Evolutionary conservation across 176 grass and related monocot species (phyloP), one percentile per base, ranked within the genome.

Genomic region (Zizania latifolia): DNA sequence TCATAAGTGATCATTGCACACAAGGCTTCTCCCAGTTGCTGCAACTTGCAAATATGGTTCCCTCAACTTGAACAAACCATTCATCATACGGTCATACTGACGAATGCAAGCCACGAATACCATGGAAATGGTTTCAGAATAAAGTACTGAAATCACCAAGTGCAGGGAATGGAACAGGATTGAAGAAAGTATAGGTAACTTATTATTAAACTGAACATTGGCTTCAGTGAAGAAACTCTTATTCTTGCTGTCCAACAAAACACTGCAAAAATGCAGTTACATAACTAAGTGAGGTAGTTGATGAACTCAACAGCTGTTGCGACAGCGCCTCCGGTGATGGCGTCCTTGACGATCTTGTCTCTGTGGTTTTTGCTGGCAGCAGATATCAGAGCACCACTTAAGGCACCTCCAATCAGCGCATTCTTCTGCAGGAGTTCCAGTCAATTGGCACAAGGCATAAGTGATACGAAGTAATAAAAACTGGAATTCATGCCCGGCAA

Each of bases 271-370:
- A 33, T 40, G 57, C 37, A 81, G 36, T 39, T 43, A 39, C 81
- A 62, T 4, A 7, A 48, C 86, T 86, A 93, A 71, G 80, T 86
- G 64, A 93, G 79, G 68, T 86, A 84, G 50, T 86, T 90, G 55
- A 97, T 75, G 74, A 97, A 86, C 80, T 97, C 85, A 12, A 76
- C 48, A 23, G 90, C 88, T 32, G 93, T 93, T 14, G 93, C 93
- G 4, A 93, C 45, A 13, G 90, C 93, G 0, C 88, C 90, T 9
- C 79, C 93, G 2, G 82, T 80, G 51, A 97, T 93, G 53, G 93
- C 88, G 43, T 93, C 93, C 57, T 77, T 86, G 73, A 86, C 63
- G 53, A 97, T 58, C 80, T 82, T 89, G 82, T 91, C 77, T 54
- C 11, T 90, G 19, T 69, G n/a, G 46, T 84, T 68, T 71, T 88